A percentile compares a stretch with the other conserved stretches of the same genome.
Evolutionary conservation across 345 rosid species (phyloP).

Genomic region (Syzygium jambos): DNA sequence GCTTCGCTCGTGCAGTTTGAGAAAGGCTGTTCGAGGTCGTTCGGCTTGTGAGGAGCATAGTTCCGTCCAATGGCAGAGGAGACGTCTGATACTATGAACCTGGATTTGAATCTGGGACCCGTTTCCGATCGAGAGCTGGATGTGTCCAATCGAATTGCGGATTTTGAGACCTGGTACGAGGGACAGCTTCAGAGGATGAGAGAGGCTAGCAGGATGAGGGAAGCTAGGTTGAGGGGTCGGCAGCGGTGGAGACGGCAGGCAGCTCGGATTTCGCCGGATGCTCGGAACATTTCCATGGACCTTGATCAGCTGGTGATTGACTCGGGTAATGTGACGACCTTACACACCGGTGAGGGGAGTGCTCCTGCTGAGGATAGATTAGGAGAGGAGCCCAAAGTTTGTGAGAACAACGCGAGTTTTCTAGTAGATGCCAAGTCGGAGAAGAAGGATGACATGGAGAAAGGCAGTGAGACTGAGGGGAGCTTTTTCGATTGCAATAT

Average conservation of each 20-base stretch:
- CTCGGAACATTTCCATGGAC: constrained; percentile 48
- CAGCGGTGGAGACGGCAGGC: constrained; percentile 52
- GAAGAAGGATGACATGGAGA: constrained; percentile 45
- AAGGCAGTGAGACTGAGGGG: constrained; percentile 44
- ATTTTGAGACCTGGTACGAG: constrained; percentile 48
- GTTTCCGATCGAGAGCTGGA: constrained; percentile 54
- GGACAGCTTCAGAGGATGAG: constrained; percentile 39
- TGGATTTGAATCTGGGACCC: constrained; percentile 87
- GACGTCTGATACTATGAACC: constrained; percentile 72
- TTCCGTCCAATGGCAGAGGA: constrained; percentile 53
- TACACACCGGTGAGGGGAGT: constrained; percentile 91
- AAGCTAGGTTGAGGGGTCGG: constrained; percentile 40
- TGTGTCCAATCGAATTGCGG: constrained; percentile 26
- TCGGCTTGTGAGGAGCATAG: neutral
- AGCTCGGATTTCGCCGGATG: constrained; percentile 28
- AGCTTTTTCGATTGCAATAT: constrained; percentile 74
- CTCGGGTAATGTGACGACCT: constrained; percentile 29
- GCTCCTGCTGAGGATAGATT: constrained; percentile 59
- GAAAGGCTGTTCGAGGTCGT: neutral
- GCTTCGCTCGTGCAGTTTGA: neutral
- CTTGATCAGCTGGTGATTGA: constrained; percentile 50
- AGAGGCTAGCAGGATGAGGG: constrained; percentile 41
- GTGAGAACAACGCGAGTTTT: constrained; percentile 55
- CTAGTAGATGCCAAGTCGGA: constrained; percentile 35
- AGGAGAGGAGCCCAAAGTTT: constrained; percentile 41